These are phyloP conservation scores for Exophiala mesophila DNA, from an alignment of 2,329 filamentous ascomycete species.

Conservation along the genomic window DNA sequence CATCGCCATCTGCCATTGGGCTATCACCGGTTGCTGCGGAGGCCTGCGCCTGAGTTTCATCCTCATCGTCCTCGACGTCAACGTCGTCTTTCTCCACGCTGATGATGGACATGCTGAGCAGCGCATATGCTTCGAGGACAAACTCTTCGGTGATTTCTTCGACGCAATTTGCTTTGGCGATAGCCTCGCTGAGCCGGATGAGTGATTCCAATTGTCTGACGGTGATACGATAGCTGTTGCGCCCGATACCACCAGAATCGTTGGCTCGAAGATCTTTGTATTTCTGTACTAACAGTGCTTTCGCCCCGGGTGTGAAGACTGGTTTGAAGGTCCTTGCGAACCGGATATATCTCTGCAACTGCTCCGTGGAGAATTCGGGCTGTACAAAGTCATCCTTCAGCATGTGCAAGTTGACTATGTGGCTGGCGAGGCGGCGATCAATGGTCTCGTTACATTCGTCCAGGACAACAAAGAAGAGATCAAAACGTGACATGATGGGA, in stretches of 20 bases:
- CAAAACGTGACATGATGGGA: conserved; percentile 98
- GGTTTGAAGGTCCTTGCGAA: conserved; percentile 94
- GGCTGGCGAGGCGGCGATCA: conserved; percentile 84
- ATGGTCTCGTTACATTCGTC: conserved; percentile 93
- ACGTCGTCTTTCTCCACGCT: conserved; percentile 97
- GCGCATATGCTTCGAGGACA: conserved; percentile 85
- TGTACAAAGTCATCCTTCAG: conserved; percentile 84
- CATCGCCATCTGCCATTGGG: conserved; percentile 51
- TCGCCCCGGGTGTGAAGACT: conserved; percentile 83
- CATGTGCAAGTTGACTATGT: conserved; percentile 93
- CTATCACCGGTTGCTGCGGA: conserved; percentile 45
- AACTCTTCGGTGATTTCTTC: conserved; percentile 80
- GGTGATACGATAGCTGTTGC: conserved; percentile 95
- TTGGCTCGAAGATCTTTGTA: conserved; percentile 95
- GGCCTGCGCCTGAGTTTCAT: conserved; percentile 41
- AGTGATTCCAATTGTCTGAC: conserved; percentile 93
- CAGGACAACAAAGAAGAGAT: conserved; percentile 95
- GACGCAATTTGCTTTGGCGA: conserved; percentile 95
- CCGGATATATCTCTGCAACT: conserved; percentile 92
- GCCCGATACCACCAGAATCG: conserved; percentile 85
- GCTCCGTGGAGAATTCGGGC: conserved; percentile 93
- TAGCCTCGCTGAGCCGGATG: conserved; percentile 94
- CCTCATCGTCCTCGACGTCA: conserved; percentile 80
- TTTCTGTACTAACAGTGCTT: conserved; percentile 75
- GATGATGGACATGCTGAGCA: conserved; percentile 91